phyloP scores from a whole-genome alignment of 1,139 yeast species.

The Nakaseomyces sp. region DNA sequence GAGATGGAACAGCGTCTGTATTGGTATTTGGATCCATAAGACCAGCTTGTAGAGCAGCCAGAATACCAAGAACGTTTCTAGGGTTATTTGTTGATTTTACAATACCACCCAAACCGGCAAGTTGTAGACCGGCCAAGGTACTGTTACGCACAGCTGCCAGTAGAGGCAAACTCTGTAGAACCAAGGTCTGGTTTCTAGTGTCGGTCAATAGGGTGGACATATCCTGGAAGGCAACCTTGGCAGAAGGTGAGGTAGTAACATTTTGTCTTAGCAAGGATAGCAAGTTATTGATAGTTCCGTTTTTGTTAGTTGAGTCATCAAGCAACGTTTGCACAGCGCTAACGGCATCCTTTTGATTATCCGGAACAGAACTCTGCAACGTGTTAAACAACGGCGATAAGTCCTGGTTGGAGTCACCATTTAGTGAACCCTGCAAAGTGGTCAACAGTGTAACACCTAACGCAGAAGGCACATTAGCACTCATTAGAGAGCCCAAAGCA shows the following conservation, averaged over 20 bases:
- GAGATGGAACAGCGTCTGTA: conserved; percentile 18
- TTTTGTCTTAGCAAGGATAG: conserved; percentile 19
- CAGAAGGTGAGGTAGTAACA: conserved; percentile 21
- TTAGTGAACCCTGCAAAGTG: conserved; percentile 12
- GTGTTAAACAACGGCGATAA: conserved; percentile 7
- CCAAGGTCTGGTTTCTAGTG: conserved; percentile 18
- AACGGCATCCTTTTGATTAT: conserved; percentile 5
- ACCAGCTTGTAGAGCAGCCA: conserved; percentile 17
- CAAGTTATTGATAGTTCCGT: conserved; percentile 20
- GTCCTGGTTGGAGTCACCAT: conserved; percentile 6
- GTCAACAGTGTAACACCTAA: conserved; percentile 19
- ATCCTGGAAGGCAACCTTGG: conserved; percentile 19
- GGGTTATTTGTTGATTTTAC: conserved; percentile 20
- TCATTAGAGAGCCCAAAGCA: conserved; percentile 25
- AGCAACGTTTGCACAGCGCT: conserved; percentile 13
- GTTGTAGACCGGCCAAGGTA: conserved; percentile 21
- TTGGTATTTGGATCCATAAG: conserved; percentile 14
- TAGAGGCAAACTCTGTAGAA: conserved; percentile 16
- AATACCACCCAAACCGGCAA: conserved; percentile 20
- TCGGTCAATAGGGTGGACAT: conserved; percentile 16
- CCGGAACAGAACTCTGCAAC: conserved; percentile 9
- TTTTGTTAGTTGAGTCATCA: conserved; percentile 13
- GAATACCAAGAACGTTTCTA: conserved; percentile 17
- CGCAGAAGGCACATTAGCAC: conserved; percentile 23
- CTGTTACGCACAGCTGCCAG: conserved; percentile 21